Evolutionary conservation across 345 rosid genomes (phyloP).

Genomic region (Bruguiera parviflora): DNA sequence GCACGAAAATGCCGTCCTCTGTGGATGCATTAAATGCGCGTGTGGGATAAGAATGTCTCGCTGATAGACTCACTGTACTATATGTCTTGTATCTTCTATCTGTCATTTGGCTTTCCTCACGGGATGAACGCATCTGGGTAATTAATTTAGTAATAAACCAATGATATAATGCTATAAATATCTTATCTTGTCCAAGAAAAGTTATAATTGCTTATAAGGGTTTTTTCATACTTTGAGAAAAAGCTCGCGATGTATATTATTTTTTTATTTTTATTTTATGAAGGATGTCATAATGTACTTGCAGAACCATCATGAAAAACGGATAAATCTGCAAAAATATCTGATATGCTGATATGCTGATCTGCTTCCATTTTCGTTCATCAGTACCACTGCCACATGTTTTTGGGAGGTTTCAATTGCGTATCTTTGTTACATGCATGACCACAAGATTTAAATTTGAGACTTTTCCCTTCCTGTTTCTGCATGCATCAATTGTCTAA

Average conservation of each 20-base stretch:
- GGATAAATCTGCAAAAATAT: conserved; percentile 39
- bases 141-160: conserved; percentile 15
- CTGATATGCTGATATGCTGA: conserved; percentile 31
- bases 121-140: conserved; percentile 1
- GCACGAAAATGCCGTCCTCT: background rate
- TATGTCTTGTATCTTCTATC: no score
- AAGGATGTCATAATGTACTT: conserved; percentile 31
- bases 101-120: background rate
- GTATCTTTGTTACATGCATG: conserved; percentile 34
- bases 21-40: conserved; percentile 5
- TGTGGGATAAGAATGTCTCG: background rate
- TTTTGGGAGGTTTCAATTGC: conserved; percentile 13
- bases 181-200: conserved; percentile 24
- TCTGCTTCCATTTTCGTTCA: conserved; percentile 17
- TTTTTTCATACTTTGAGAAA: background rate
- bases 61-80: background rate
- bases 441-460: conserved; percentile 14
- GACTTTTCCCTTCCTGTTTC: background rate
- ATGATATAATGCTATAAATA: background rate
- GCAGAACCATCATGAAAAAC: conserved; percentile 31
- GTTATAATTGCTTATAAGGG: background rate
- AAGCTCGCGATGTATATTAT: background rate
- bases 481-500: conserved; percentile 9
- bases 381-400: background rate
- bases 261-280: background rate